Evolutionary conservation across 108 stramenopile genomes (phyloP).

Genomic region (Mediolabrus comicus): DNA sequence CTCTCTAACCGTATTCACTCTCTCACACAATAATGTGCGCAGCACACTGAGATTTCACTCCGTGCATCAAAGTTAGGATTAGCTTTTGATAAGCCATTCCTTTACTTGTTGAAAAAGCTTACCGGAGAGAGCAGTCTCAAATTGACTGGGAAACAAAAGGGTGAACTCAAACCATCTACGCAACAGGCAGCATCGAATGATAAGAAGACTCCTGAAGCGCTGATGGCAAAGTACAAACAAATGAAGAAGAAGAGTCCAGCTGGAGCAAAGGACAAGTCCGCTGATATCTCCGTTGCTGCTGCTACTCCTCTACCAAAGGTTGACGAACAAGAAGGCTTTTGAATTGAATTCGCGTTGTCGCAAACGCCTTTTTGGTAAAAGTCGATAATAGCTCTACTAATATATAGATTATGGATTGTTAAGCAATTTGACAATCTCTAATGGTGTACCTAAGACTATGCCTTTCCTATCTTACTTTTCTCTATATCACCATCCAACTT

Average conservation of each 20-base stretch:
- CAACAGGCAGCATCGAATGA: no score
- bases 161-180: no score
- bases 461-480: no score
- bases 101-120: slow-evolving; percentile 70
- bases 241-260: not conserved
- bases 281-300: slow-evolving; percentile 35
- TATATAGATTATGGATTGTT: no score
- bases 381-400: no score
- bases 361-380: no score
- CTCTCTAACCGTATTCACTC: not conserved
- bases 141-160: not conserved
- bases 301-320: slow-evolving; percentile 47
- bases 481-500: no score
- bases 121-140: slow-evolving; percentile 62
- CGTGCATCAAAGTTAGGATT: slow-evolving; percentile 88
- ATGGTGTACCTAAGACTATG: no score
- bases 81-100: slow-evolving; percentile 88
- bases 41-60: slow-evolving; percentile 87
- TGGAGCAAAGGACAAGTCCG: slow-evolving; percentile 17
- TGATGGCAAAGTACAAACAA: not conserved
- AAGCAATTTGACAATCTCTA: no score
- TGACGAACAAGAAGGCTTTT: slow-evolving; percentile 39
- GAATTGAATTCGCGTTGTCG: no score
- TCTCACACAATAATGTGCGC: slow-evolving; percentile 10
- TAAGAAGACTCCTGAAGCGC: not conserved